These are phyloP conservation scores for Diddensiella santjacobensis DNA, from an alignment of 805 yeast species.

Conservation along the genomic window DNA sequence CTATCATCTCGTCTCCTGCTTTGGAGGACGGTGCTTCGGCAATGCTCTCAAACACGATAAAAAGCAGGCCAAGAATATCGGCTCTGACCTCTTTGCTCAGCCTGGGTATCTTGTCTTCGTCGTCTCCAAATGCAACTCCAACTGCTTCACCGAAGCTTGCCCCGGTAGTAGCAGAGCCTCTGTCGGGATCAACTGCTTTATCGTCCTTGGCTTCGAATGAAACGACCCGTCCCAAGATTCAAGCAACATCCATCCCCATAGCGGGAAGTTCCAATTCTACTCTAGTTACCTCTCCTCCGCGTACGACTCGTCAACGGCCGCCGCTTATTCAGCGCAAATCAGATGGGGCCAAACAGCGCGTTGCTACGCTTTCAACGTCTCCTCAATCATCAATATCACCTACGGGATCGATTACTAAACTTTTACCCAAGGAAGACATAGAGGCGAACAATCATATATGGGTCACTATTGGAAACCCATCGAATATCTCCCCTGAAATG, in stretches of 20 bases:
- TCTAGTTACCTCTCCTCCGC: not conserved
- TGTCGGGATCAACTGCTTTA: not conserved
- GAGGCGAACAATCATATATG: conserved; percentile 40
- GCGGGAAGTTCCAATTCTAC: not conserved
- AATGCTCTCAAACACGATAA: conserved; percentile 8
- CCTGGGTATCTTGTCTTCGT: conserved; percentile 19
- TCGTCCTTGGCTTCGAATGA: not conserved
- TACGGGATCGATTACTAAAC: not conserved
- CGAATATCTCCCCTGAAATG: conserved; percentile 56
- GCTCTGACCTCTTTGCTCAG: conserved; percentile 39
- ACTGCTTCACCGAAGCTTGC: not conserved
- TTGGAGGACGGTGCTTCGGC: conserved; percentile 3
- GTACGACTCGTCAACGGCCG: not conserved
- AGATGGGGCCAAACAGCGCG: not conserved
- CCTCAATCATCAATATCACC: conserved; percentile 5
- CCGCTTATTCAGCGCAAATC: not conserved
- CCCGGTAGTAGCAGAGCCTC: not conserved
- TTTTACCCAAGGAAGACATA: conserved; percentile 7
- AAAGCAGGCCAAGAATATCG: conserved; percentile 27
- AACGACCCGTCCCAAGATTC: not conserved
- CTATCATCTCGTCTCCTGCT: conserved; percentile 20
- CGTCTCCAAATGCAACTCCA: conserved; percentile 5
- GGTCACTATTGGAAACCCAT: conserved; percentile 73
- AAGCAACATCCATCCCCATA: not conserved
- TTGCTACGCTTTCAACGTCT: conserved; percentile 7